A percentile compares a stretch with the other conserved stretches of the same genome.
Conservation (phyloP, 805 yeast species). For the Candida railenensis region DNA sequence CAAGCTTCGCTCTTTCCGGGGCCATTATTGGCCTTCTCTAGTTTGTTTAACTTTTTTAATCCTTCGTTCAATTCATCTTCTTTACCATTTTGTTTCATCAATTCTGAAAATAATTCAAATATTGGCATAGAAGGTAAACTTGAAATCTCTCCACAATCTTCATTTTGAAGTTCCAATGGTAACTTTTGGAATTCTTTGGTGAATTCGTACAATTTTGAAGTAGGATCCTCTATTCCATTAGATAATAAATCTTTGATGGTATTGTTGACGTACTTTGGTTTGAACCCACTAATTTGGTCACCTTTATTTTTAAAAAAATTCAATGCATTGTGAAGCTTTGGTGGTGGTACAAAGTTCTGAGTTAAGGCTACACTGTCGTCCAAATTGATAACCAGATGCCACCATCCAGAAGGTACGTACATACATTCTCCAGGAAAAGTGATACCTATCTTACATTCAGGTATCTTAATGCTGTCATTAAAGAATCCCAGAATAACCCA, state of each 20-base stretch:
- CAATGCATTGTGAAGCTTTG: constrained; percentile 59
- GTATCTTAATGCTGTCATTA: constrained; percentile 60
- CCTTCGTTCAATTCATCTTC: constrained; percentile 31
- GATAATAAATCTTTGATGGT: constrained; percentile 21
- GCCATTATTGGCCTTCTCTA: constrained; percentile 29
- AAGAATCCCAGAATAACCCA: constrained; percentile 85
- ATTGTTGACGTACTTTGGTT: constrained; percentile 48
- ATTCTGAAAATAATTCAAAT: constrained; percentile 56
- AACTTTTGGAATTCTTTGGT: constrained; percentile 23
- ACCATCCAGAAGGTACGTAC: constrained; percentile 95
- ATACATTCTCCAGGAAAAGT: constrained; percentile 82
- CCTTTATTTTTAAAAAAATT: constrained; percentile 65
- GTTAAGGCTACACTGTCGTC: constrained; percentile 85
- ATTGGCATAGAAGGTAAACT: constrained; percentile 52
- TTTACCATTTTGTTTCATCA: constrained; percentile 42
- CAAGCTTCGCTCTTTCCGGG: constrained; percentile 50
- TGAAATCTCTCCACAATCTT: constrained; percentile 62
- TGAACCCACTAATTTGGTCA: constrained; percentile 80
- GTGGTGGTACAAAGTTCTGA: constrained; percentile 79
- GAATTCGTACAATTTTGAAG: constrained; percentile 23
- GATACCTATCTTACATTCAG: constrained; percentile 64
- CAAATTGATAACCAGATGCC: constrained; percentile 90
- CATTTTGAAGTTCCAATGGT: constrained; percentile 37
- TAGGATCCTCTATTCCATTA: constrained; percentile 7
- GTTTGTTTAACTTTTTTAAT: constrained; percentile 25